phyloP scores from a whole-genome alignment of 1,284 basidiomycete genomes.

The Peniophora sp. region DNA sequence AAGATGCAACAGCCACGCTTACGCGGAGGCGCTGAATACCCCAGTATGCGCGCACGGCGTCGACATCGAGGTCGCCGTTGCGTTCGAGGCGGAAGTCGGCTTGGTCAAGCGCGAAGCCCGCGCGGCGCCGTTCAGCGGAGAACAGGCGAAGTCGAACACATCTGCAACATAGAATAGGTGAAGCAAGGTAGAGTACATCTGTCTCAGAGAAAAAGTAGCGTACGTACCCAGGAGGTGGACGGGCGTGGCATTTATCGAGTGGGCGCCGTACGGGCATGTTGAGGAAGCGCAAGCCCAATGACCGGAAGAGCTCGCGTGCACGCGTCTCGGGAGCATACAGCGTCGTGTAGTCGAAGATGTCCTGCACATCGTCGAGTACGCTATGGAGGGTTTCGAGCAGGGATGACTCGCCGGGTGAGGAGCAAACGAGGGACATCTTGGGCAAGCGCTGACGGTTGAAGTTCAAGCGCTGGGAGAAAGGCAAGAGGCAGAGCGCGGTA shows the following conservation, averaged over 20 bases:
- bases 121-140: background rate
- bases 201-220: background rate
- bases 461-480: too few species aligned
- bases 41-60: background rate
- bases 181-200: background rate
- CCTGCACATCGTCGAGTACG: too few species aligned
- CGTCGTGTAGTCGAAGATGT: too few species aligned
- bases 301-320: background rate
- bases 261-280: background rate
- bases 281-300: background rate
- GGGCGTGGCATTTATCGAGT: background rate
- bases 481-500: too few species aligned
- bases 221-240: background rate
- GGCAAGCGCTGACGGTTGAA: too few species aligned
- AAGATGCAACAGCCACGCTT: background rate
- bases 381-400: too few species aligned
- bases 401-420: too few species aligned
- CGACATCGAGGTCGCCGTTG: background rate
- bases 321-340: too few species aligned
- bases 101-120: background rate
- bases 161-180: background rate
- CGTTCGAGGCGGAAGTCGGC: slow-evolving; percentile 1
- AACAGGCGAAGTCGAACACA: background rate
- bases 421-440: too few species aligned
- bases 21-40: background rate